These are phyloP conservation scores for Aspergillus sp. DNA, from an alignment of 2,329 filamentous ascomycete species.

Conservation along the genomic window DNA sequence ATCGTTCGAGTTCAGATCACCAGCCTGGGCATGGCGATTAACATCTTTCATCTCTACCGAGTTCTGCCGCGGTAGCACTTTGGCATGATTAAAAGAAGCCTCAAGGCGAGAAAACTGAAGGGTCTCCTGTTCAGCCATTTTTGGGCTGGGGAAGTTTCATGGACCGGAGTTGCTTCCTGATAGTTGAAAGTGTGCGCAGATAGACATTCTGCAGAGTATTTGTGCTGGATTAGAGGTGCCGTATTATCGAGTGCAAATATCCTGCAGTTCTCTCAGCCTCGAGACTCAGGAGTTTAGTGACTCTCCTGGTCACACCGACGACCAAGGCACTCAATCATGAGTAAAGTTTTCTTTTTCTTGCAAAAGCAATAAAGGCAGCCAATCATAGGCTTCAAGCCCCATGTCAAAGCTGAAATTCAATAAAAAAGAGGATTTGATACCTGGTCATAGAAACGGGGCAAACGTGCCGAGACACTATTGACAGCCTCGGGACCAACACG, in stretches of 20 bases:
- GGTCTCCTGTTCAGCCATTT: background rate
- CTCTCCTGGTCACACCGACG: too few species aligned
- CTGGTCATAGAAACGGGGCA: background rate
- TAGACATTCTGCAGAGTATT: background rate
- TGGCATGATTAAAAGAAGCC: slow-evolving; percentile 13
- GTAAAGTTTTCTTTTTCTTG: too few species aligned
- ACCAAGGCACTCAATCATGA: too few species aligned
- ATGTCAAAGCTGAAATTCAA: background rate
- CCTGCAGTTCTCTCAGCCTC: too few species aligned
- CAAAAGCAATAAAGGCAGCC: background rate
- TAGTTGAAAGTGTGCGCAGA: background rate
- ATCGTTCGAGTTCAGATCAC: slow-evolving; percentile 13
- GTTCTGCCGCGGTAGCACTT: slow-evolving; percentile 12
- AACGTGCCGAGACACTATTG: background rate
- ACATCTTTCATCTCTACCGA: slow-evolving; percentile 15
- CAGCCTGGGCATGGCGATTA: slow-evolving; percentile 9
- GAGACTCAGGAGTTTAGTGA: too few species aligned
- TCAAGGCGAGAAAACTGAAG: slow-evolving; percentile 13
- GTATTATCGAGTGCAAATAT: background rate
- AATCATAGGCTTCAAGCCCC: background rate
- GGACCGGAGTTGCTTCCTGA: too few species aligned
- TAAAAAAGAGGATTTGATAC: background rate
- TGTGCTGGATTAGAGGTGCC: background rate
- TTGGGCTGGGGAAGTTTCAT: background rate
- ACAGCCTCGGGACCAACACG: background rate